phyloP scores from a whole-genome alignment of 192 early-diverging fungal species.

The Linnemannia zychae region DNA sequence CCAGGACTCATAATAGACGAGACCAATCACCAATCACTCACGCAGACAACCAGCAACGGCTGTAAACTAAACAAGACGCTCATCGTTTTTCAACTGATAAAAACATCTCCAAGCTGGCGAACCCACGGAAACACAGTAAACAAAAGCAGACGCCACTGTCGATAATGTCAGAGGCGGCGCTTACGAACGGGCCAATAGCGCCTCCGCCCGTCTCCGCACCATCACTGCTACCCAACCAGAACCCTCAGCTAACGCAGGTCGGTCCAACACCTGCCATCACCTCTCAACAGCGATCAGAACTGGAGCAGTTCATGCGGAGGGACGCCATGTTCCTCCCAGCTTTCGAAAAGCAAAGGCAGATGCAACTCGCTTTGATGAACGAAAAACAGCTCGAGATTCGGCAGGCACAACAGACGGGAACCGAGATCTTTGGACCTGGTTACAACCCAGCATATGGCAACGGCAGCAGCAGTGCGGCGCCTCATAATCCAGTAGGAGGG shows the following conservation, averaged over 20 bases:
- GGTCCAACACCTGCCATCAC: slow-evolving; percentile 55
- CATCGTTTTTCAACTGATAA: background rate
- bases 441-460: slow-evolving; percentile 72
- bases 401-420: slow-evolving; percentile 41
- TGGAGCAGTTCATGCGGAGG: slow-evolving; percentile 59
- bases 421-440: slow-evolving; percentile 67
- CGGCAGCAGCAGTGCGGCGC: slow-evolving; percentile 43
- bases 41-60: background rate
- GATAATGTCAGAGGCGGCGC: slow-evolving; percentile 22
- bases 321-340: slow-evolving; percentile 63
- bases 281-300: slow-evolving; percentile 41
- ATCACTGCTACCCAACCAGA: slow-evolving; percentile 20
- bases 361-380: slow-evolving; percentile 57
- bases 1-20: background rate
- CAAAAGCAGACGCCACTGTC: slow-evolving; percentile 13
- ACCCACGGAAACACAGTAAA: slow-evolving; percentile 6
- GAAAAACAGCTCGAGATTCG: slow-evolving; percentile 61
- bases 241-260: slow-evolving; percentile 31
- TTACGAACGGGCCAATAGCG: slow-evolving; percentile 14
- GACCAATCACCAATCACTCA: background rate
- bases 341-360: slow-evolving; percentile 63
- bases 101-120: slow-evolving; percentile 5
- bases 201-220: slow-evolving; percentile 9
- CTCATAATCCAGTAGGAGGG: slow-evolving; percentile 13
- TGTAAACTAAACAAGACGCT: background rate